A percentile compares a stretch with the other conserved stretches of the same genome.
These are phyloP conservation scores for Sporobolomyces roseus DNA, from an alignment of 768 basidiomycete genomes.

Conservation along the genomic window DNA sequence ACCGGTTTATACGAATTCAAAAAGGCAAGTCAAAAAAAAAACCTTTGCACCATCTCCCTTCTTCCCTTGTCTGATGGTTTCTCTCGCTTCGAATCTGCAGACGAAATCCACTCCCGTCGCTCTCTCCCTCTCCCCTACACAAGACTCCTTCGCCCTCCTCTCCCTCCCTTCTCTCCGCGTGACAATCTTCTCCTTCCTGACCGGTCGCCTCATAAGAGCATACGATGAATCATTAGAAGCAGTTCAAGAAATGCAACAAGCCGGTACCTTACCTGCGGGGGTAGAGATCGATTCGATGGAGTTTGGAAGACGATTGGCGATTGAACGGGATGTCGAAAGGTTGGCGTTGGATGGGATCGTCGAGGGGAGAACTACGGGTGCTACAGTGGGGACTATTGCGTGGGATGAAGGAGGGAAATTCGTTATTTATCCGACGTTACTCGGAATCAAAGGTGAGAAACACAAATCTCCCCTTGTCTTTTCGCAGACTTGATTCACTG, in stretches of 20 bases:
- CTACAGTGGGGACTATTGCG: constrained; percentile 72
- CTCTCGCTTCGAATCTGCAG: constrained; percentile 52
- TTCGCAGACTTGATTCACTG: not conserved
- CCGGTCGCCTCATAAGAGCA: constrained; percentile 81
- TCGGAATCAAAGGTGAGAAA: constrained; percentile 82
- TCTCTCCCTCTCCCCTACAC: constrained; percentile 83
- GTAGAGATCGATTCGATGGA: constrained; percentile 94
- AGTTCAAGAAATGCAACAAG: constrained; percentile 98
- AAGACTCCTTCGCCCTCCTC: constrained; percentile 84
- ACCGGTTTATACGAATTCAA: constrained; percentile 98
- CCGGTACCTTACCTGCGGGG: constrained; percentile 60
- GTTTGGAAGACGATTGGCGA: constrained; percentile 90
- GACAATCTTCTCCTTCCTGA: constrained; percentile 84
- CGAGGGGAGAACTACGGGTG: constrained; percentile 54
- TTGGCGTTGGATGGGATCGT: constrained; percentile 39
- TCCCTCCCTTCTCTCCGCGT: constrained; percentile 91
- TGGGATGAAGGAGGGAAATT: constrained; percentile 99
- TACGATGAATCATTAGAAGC: constrained; percentile 92
- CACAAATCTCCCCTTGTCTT: not conserved
- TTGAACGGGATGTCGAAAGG: constrained; percentile 80
- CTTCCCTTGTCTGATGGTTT: not conserved
- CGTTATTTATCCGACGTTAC: constrained; percentile 82
- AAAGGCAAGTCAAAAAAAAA: too few species aligned
- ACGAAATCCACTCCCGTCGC: constrained; percentile 87
- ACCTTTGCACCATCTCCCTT: not conserved